Base-by-base conservation (phyloP, 2,329 filamentous ascomycete genomes). In the Fusarium nisikadoi region DNA sequence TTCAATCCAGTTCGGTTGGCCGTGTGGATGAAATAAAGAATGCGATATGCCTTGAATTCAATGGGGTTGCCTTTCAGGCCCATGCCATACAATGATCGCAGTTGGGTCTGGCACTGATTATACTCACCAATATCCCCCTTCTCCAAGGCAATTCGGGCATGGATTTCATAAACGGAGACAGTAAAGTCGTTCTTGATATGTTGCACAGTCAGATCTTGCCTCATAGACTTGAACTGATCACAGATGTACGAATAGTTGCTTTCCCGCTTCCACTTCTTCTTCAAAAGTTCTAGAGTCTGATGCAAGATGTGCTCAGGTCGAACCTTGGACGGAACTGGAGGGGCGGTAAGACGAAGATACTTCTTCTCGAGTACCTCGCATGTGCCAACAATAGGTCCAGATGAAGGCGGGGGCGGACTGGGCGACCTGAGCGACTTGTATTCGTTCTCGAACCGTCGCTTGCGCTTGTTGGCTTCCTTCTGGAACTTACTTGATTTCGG, bases 121-220 rank as follows among this genome's bases (percentile, higher is more conserved):
- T 99, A 99, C 96, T 99, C 96, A 99, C 96, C 95, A 86, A 98
- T 90, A 87, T 99, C 96, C 84, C 93, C 94, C 89, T 97, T 98
- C 84, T 99, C 95, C 83, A 99, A 87, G 75, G 96, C 96, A 84
- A 99, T 98, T 68, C 96, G 92, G 72, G 95, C 96, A 84, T 99
- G 96, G 70, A 95, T 97, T 85, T 99, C 96, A 83, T 99, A 99
- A 52, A 98, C 96, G 71, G 89, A 92, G 72, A 98, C 95, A 31
- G 96, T 98, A 81, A 99, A 98, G 58, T 97, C 93, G 83, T 94
- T 97, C 84, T 94, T 95, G 84, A 99, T 94, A 79, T 94, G 95
- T 83, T 99, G 96, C 61, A 99, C 96, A 42, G 96, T 99, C 81
- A 99, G 88, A 85, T 99, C 96, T 87, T 99, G 96, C 68, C 96